These are phyloP conservation scores for Kwoniella dendrophila DNA, from an alignment of 768 basidiomycete species.

Conservation along the genomic window DNA sequence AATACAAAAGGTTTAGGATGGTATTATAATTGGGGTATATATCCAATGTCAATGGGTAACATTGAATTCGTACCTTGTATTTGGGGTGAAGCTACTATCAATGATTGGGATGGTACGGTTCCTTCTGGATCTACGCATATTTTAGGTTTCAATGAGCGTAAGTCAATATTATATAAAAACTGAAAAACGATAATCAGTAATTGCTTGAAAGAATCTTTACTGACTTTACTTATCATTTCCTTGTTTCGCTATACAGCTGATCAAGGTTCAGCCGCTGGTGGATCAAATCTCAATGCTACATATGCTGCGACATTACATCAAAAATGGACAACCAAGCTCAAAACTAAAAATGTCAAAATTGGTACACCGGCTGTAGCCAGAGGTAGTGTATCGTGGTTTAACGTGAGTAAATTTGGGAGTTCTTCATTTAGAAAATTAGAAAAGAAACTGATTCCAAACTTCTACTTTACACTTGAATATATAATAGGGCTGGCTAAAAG, in stretches of 20 bases:
- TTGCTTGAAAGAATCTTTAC: too few relatives aligned
- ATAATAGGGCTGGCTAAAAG: conserved; percentile 37
- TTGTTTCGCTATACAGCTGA: conserved; percentile 22
- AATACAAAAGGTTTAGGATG: conserved; percentile 16
- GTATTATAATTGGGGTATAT: conserved; percentile 36
- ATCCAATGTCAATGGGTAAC: conserved; percentile 9
- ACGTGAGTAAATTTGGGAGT: conserved; percentile 32
- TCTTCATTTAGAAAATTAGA: background rate
- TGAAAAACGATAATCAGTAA: too few relatives aligned
- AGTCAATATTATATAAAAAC: too few relatives aligned
- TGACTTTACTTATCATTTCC: background rate
- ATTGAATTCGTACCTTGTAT: conserved; percentile 40
- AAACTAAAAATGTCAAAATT: conserved; percentile 29
- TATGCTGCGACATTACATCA: conserved; percentile 33
- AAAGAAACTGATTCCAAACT: background rate
- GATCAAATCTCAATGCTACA: conserved; percentile 31
- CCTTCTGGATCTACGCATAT: conserved; percentile 33
- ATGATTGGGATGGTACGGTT: conserved; percentile 3
- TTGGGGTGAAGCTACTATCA: conserved; percentile 17
- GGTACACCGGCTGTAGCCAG: conserved; percentile 45
- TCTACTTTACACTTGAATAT: background rate
- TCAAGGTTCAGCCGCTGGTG: conserved; percentile 21
- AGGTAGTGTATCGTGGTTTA: conserved; percentile 38
- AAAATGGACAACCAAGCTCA: conserved; percentile 33
- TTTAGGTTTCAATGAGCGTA: conserved; percentile 50